Evolutionary conservation across 192 early-diverging fungal species (phyloP).

Genomic region (Haplosporangium gracile): DNA sequence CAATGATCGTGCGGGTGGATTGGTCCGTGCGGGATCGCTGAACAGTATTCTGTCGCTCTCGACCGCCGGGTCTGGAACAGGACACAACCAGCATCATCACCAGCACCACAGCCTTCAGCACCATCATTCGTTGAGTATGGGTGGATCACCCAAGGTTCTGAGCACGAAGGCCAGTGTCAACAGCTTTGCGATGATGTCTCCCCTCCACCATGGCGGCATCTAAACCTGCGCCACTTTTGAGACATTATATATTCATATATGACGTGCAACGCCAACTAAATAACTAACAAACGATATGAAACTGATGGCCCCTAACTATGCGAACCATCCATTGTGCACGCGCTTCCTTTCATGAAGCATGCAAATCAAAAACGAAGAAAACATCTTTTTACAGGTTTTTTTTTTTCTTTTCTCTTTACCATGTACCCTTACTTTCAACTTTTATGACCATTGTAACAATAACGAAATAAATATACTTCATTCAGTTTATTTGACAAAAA

Average conservation of each 20-base stretch:
- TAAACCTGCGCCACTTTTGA: neutral
- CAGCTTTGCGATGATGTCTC: conserved; percentile 22
- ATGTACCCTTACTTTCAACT: neutral
- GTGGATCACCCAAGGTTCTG: conserved; percentile 23
- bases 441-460: conserved; percentile 1
- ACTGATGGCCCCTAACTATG: neutral
- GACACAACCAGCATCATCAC: conserved; percentile 23
- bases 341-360: neutral
- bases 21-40: conserved; percentile 36
- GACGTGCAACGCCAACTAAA: neutral
- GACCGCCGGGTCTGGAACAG: conserved; percentile 18
- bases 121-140: conserved; percentile 19
- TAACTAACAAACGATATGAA: neutral
- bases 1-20: conserved; percentile 20
- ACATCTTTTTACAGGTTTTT: too few relatives aligned
- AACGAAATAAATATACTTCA: neutral
- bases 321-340: neutral
- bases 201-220: neutral
- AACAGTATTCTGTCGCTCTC: conserved; percentile 47
- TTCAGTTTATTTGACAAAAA: too few relatives aligned
- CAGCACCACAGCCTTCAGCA: conserved; percentile 38
- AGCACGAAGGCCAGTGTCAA: conserved; percentile 40
- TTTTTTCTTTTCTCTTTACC: neutral
- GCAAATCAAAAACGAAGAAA: neutral
- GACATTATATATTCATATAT: neutral